A percentile compares a stretch with the other conserved stretches of the same genome.
Conservation (phyloP, 1,284 basidiomycete species). For the Leccinum pseudoinsigne region DNA sequence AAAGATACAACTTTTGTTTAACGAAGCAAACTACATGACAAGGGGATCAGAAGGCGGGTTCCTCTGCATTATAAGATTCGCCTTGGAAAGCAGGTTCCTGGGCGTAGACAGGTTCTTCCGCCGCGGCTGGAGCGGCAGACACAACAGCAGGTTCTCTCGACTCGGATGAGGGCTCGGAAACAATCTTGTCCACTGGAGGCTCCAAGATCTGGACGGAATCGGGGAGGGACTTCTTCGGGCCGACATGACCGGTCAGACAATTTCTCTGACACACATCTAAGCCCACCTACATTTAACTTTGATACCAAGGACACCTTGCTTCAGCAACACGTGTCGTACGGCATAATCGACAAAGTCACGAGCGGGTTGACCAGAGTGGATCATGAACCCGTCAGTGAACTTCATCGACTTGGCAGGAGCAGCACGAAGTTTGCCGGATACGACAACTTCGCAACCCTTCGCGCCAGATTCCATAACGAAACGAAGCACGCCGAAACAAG, state of each 20-base stretch:
- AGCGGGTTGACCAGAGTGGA: constrained; percentile 99
- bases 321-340: constrained; percentile 97
- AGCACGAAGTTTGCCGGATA: constrained; percentile 99
- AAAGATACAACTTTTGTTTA: constrained; percentile 17
- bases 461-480: constrained; percentile 99
- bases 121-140: constrained; percentile 47
- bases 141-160: constrained; percentile 68
- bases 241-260: constrained; percentile 52
- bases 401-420: constrained; percentile 99
- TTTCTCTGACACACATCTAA: background rate
- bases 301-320: constrained; percentile 99
- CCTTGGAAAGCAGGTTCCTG: constrained; percentile 43
- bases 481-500: constrained; percentile 99
- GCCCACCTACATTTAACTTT: constrained; percentile 95
- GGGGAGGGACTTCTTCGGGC: constrained; percentile 93
- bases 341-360: constrained; percentile 98
- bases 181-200: constrained; percentile 78
- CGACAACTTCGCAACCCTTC: constrained; percentile 99
- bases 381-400: constrained; percentile 99
- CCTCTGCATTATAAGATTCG: constrained; percentile 36
- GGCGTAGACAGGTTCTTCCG: constrained; percentile 49
- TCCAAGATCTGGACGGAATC: constrained; percentile 94
- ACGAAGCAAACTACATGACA: constrained; percentile 18
- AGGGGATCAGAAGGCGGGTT: constrained; percentile 49
- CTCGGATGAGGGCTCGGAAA: constrained; percentile 79